phyloP scores from a whole-genome alignment of 805 yeast species.

The Hanseniaspora valbyensis region DNA sequence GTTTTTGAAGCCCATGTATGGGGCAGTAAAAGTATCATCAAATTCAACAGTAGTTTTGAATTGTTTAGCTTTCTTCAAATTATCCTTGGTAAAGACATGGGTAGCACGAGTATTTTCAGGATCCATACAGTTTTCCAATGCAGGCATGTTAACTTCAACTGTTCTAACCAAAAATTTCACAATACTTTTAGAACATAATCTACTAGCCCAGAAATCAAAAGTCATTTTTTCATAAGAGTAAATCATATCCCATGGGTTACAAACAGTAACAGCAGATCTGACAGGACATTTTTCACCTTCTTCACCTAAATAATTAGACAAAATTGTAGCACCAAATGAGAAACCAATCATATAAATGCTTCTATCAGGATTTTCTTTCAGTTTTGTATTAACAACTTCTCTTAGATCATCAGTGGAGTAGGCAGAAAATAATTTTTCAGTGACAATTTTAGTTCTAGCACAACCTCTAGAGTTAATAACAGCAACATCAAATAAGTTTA shows the following conservation, averaged over 20 bases:
- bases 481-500: slow-evolving; percentile 44
- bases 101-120: slow-evolving; percentile 18
- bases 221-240: slow-evolving; percentile 40
- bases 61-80: slow-evolving; percentile 30
- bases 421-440: slow-evolving; percentile 57
- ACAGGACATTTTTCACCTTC: slow-evolving; percentile 44
- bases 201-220: slow-evolving; percentile 31
- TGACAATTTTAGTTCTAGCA: slow-evolving; percentile 59
- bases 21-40: slow-evolving; percentile 52
- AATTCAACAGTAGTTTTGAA: slow-evolving; percentile 41
- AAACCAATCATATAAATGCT: slow-evolving; percentile 57
- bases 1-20: slow-evolving; percentile 49
- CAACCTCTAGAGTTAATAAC: slow-evolving; percentile 65
- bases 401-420: slow-evolving; percentile 60
- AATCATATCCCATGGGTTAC: slow-evolving; percentile 64
- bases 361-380: slow-evolving; percentile 46
- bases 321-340: slow-evolving; percentile 60
- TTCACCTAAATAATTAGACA: slow-evolving; percentile 60
- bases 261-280: slow-evolving; percentile 48
- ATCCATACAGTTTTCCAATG: slow-evolving; percentile 26
- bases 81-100: slow-evolving; percentile 27
- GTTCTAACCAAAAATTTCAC: slow-evolving; percentile 34
- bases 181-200: slow-evolving; percentile 35
- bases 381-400: slow-evolving; percentile 42
- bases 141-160: slow-evolving; percentile 36